A percentile compares a stretch with the other conserved stretches of the same genome.
These are phyloP conservation scores for Saccharomycopsis olivae DNA, from an alignment of 805 yeast genomes.

Conservation along the genomic window DNA sequence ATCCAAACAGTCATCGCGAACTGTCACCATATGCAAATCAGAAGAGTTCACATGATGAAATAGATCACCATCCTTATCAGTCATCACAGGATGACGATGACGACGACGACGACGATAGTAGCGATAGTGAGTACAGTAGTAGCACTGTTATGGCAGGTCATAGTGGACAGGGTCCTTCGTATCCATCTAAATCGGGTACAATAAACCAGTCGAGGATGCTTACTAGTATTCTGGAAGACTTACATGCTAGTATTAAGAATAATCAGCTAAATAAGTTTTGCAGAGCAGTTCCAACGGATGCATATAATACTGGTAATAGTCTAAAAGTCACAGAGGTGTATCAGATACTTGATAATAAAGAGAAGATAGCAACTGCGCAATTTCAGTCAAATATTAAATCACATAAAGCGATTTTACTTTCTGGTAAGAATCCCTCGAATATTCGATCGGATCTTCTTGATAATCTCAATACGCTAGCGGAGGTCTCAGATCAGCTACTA, in stretches of 20 bases:
- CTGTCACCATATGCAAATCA: no score
- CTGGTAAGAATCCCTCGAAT: slow-evolving; percentile 4
- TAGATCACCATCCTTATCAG: slow-evolving; percentile 45
- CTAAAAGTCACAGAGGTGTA: background rate
- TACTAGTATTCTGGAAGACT: slow-evolving; percentile 1
- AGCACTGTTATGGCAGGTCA: no score
- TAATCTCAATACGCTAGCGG: background rate
- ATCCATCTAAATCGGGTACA: background rate
- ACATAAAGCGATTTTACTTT: background rate
- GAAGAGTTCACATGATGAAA: no score
- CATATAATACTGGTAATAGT: background rate
- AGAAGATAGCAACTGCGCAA: background rate
- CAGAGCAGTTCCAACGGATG: background rate
- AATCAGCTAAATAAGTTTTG: slow-evolving; percentile 2
- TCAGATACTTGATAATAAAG: slow-evolving; percentile 3
- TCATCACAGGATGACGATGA: slow-evolving; percentile 34
- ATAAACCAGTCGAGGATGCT: background rate
- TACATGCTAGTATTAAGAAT: background rate
- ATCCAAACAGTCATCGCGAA: no score
- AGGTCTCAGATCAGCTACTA: background rate
- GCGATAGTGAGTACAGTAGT: background rate
- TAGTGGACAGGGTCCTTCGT: no score
- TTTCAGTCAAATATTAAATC: background rate
- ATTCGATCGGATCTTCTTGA: background rate
- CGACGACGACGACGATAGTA: background rate